Conservation (phyloP, 495 filamentous ascomycete genomes). For the Glonium stellatum region DNA sequence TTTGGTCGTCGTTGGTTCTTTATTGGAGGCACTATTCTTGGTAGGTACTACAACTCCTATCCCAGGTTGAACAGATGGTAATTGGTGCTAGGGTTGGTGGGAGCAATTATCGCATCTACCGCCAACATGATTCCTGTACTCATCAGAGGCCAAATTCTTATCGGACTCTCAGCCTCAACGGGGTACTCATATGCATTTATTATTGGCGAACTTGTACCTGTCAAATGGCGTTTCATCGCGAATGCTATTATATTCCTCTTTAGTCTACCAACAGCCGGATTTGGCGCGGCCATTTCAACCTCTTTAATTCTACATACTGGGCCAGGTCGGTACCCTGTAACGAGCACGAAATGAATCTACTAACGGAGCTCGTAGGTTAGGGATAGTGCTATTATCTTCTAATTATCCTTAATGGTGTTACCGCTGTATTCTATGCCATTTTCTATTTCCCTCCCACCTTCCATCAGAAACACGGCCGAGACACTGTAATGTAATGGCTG, state of each 20-base stretch:
- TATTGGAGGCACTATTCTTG: conserved; percentile 25
- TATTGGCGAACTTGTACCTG: conserved; percentile 24
- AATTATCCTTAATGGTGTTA: conserved; percentile 25
- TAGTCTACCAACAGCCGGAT: conserved; percentile 9
- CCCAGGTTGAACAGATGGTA: too few relatives aligned
- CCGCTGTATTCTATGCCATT: conserved; percentile 17
- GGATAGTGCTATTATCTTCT: conserved; percentile 32
- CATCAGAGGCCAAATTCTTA: conserved; percentile 27
- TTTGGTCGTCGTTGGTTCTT: conserved; percentile 33
- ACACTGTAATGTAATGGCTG: conserved; percentile 14
- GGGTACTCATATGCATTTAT: conserved; percentile 25
- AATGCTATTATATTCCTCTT: conserved; percentile 15
- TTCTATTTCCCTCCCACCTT: conserved; percentile 34
- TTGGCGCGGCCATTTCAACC: conserved; percentile 19
- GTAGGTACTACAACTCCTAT: too few relatives aligned
- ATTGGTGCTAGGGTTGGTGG: too few relatives aligned
- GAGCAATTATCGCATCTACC: conserved; percentile 30
- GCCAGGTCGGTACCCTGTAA: conserved; percentile 15
- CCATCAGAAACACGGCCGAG: conserved; percentile 27
- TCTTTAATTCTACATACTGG: conserved; percentile 18
- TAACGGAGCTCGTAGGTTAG: too few relatives aligned
- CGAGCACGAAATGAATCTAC: too few relatives aligned
- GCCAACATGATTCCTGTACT: conserved; percentile 26
- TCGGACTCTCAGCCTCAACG: conserved; percentile 28
- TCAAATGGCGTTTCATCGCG: conserved; percentile 16